These are phyloP conservation scores for Paracoccidioides lutzii DNA, from an alignment of 2,329 filamentous ascomycete genomes.

Conservation along the genomic window DNA sequence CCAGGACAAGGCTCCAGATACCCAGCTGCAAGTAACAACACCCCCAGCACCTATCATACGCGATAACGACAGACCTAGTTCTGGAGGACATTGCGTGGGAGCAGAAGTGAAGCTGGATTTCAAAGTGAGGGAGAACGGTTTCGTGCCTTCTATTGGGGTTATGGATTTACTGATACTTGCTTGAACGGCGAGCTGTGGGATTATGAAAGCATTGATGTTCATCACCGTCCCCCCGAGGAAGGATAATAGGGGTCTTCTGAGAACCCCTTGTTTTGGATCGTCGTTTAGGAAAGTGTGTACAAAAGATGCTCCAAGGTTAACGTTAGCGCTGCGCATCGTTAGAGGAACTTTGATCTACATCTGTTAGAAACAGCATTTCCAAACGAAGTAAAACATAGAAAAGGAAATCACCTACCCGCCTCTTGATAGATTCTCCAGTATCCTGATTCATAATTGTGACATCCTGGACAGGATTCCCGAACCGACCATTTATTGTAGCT, in stretches of 20 bases:
- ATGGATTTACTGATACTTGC: conserved; percentile 21
- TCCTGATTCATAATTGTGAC: conserved; percentile 17
- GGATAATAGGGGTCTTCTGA: conserved; percentile 13
- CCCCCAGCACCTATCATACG: conserved; percentile 22
- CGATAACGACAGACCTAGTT: conserved; percentile 20
- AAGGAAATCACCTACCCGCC: conserved; percentile 15
- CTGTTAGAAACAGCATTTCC: conserved; percentile 5
- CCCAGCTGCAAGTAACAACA: conserved; percentile 23
- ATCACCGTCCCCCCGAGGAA: conserved; percentile 22
- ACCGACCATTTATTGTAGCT: conserved; percentile 20
- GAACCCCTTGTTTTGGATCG: conserved; percentile 15
- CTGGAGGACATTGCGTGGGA: conserved; percentile 18
- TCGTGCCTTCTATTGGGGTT: conserved; percentile 20
- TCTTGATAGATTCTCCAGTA: conserved; percentile 15
- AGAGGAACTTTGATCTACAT: conserved; percentile 21
- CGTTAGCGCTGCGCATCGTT: conserved; percentile 15
- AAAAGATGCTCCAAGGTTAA: conserved; percentile 24
- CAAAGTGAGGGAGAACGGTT: conserved; percentile 22
- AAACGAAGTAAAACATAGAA: not conserved
- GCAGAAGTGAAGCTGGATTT: conserved; percentile 20
- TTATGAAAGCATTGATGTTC: conserved; percentile 16
- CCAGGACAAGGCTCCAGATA: conserved; percentile 27
- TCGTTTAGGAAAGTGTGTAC: conserved; percentile 19
- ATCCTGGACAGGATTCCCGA: conserved; percentile 16
- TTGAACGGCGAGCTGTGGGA: conserved; percentile 22